Base-by-base conservation (phyloP, 2,329 filamentous ascomycete species). In the Pseudopithomyces maydicus region DNA sequence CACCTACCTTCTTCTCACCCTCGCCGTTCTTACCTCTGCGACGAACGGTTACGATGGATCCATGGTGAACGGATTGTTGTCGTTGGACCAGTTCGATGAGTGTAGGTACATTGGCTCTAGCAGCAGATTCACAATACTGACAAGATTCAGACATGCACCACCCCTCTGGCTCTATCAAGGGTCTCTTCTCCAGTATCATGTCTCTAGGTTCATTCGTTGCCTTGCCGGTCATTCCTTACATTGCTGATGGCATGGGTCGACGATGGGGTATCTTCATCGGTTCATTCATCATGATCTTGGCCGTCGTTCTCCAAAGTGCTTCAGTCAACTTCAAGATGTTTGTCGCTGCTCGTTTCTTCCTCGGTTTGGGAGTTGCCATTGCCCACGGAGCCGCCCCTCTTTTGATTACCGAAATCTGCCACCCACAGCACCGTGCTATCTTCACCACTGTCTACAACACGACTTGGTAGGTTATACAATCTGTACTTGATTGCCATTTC, bases 391-490 rank as follows among this genome's bases (percentile, higher is more conserved):
- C 64, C 19, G 68, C 67, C 38, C 67, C 69, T 22, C 54, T 69
- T 15, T 49, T 81, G 11, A 74, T 82, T 61, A 79, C 75, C 22
- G 80, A 82, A 57, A 72, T 81, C 22, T 77, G 78, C 6, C 78
- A 81, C 45, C 67, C 69, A 5, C 62, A 69, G 52, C 58, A 71
- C 56, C 64, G 69, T 54, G 65, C 69, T 10, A 63, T 64, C 17
- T 57, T 70, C 39, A 66, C 66, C 48, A 74, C 68, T 42, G 51
- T 77, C 48, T 51, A 51, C 23, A 51, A 51, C 26, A 66, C 65
- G 53, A 53, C 50, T 35, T 41, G 43, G 32, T 87, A 88, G 69
- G 68, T 85, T 54, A 84, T 81, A 3, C 80, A n/a, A n/a, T n/a
- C 79, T 7, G 11, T 8, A n/a, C 20, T 3, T 12, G 22, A 10